Evolutionary conservation across 116 monocot species (phyloP), one percentile per base, ranked within the genome.

Genomic region (Zostera marina): DNA sequence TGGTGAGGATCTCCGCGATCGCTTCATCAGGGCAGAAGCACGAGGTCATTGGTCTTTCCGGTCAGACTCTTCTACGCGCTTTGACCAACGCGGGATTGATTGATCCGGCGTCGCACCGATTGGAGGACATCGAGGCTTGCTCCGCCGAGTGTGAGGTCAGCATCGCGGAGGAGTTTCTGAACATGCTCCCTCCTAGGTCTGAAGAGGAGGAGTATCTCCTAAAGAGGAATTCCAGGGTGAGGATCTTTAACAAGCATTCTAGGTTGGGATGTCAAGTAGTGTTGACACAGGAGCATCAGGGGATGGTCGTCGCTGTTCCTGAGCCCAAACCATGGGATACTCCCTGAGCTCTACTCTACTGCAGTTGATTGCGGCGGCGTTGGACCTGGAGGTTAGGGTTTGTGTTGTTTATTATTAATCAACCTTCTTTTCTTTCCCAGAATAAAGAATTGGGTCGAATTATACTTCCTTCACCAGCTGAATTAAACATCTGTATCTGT

Each of bases 121-220:
- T 87, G 20, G 93, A 93, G 70, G 87, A 93, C 20, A 93, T 93
- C 68, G 88, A 93, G 42, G 87, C 93, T 2, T 93, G 93, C 76
- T 87, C 87, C 17, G 76, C 83, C 23, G 88, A 87, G 70, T 93
- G 93, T 73, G 93, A 93, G 79, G 87, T 93, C 55, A 75, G 80
- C 70, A 81, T 93, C 63, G 88, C 93, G 7, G 70, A 83, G 72
- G 88, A 93, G 66, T 87, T 84, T 87, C 81, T 87, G 45, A 84
- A 87, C 16, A 83, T 70, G 76, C 78, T 93, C 5, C 81, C 87
- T 0, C 73, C 83, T 42, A 41, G 79, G 40, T 66, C 78, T 49
- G 81, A 87, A 63, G 93, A 87, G 48, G 87, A 93, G 83, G 65
- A 58, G 40, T 87, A 87, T 68, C 77, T 87, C 47, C 58, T 93